Evolutionary conservation across 2,329 filamentous ascomycete genomes (phyloP), one percentile per base, ranked within the genome.

Genomic region (Claviceps quebecensis): DNA sequence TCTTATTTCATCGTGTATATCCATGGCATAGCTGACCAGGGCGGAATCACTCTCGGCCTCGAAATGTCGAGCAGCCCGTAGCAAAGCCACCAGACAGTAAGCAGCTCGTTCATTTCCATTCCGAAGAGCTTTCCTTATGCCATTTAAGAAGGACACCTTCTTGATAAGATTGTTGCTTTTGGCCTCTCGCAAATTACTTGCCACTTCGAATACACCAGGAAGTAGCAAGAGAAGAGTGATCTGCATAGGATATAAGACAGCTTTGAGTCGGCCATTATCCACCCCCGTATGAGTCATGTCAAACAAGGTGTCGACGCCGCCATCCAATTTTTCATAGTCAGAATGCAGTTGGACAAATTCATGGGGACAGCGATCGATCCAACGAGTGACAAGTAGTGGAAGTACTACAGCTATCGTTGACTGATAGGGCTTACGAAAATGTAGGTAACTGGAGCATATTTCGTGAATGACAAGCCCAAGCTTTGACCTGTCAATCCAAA

Each of bases 171-270:
- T 74, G 51, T 73, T 72, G 57, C 75, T 77, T 61, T 82, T 84
- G 34, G 74, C 74, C 56, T 84, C 80, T 53, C 80, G 73, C 61
- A 85, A 70, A 62, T 82, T 82, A 63, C 80, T 83, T 26, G 81
- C 81, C 37, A 84, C 79, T 63, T 84, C 80, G 56, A 86, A 86
- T 5, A 85, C 78, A 57, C 86, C 82, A 4, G 82, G 82, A 8
- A 84, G 67, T 8, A 86, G 69, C 53, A 85, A 75, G 9, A 85
- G 65, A 4, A 86, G 66, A 13, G 76, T 73, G 2, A 74, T 80
- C 60, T 85, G 82, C 49, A 86, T 69, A 16, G 81, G 80, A 57
- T 76, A 81, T 19, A 84, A 67, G 36, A 78, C 66, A 3, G 71
- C 71, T 56, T 74, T 78, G 47, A 76, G 72, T 55, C 73, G 73